Base-by-base conservation (phyloP, 805 yeast genomes). In the Candida chilensis region DNA sequence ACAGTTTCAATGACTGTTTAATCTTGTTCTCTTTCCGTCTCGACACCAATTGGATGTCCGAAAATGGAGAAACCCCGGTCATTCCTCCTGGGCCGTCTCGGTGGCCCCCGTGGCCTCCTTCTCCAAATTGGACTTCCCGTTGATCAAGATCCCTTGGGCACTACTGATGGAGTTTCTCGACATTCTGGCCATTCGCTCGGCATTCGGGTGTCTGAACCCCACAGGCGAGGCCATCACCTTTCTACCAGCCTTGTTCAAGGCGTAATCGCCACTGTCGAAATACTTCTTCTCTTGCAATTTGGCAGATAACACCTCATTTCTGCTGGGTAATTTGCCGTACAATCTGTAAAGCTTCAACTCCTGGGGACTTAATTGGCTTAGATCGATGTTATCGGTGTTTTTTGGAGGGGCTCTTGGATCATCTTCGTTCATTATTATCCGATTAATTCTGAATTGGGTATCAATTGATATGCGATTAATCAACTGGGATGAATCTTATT, bases 191-290 rank as follows among this genome's bases (percentile, higher is more conserved):
- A 75, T 76, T 47, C 68, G 64, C 40, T 73, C 79, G 26, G 74
- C 73, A 35, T 68, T 67, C 4, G 78, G 77, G 35, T 64, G 67
- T 28, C 57, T 59, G 47, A 70, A 44, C 2, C 59, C 53, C 9
- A 57, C 60, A 14, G 10, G 13, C 21, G 17, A n/a, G 9, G 10
- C 16, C 11, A 10, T 29, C 44, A 48, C 26, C 41, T 46, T 54
- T 9, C 63, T 61, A 5, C 85, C 85, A 2, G 77, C 83, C 50
- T 66, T 78, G 42, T 76, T 82, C 69, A 87, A 71, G 8, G 95
- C 95, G 53, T 87, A 87, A 55, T 87, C 96, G 7, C 96, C 96
- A 37, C 94, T 81, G 48, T 87, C 96, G 47, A 87, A 88, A 54
- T 82, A 87, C 60, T 86, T 88, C 44, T 95, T 74, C 39, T 87